A percentile compares a stretch with the other conserved stretches of the same genome.
Evolutionary conservation across 495 filamentous ascomycete species (phyloP).

Genomic region (Sordaria brevicollis): DNA sequence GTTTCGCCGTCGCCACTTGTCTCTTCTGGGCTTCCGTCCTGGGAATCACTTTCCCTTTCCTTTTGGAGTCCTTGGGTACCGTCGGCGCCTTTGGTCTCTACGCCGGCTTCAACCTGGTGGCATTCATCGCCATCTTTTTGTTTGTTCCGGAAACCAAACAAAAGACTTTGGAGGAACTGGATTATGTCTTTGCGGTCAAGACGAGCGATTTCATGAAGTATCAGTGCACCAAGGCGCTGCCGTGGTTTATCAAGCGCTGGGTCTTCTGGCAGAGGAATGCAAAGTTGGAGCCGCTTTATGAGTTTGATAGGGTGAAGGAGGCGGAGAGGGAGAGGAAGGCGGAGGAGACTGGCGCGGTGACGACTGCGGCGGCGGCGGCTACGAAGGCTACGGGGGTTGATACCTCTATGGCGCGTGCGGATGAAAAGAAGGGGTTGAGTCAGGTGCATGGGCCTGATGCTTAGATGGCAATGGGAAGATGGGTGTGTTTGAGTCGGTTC

Average conservation of each 20-base stretch:
- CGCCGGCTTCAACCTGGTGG: constrained; percentile 51
- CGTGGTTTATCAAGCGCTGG: constrained; percentile 60
- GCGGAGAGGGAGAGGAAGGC: neutral
- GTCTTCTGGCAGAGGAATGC: constrained; percentile 48
- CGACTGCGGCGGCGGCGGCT: neutral
- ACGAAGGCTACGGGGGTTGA: neutral
- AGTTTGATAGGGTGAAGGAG: constrained; percentile 24
- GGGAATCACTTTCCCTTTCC: constrained; percentile 53
- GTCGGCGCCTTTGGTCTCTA: constrained; percentile 52
- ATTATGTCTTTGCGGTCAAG: constrained; percentile 73
- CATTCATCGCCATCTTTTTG: constrained; percentile 57
- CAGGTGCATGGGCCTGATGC: neutral
- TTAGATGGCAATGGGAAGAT: neutral
- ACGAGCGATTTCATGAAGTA: constrained; percentile 52
- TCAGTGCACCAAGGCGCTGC: constrained; percentile 51
- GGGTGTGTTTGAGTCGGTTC: neutral
- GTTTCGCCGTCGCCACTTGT: constrained; percentile 58
- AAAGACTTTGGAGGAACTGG: constrained; percentile 64
- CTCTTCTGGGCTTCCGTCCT: constrained; percentile 58
- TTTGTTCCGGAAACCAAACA: constrained; percentile 60
- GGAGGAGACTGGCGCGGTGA: too few species aligned
- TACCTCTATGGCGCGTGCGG: neutral
- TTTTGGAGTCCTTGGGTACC: constrained; percentile 42
- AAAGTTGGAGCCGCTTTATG: constrained; percentile 53
- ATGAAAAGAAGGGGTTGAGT: neutral